Conservation (phyloP, 768 basidiomycete genomes). For the Tylopilus felleus region DNA sequence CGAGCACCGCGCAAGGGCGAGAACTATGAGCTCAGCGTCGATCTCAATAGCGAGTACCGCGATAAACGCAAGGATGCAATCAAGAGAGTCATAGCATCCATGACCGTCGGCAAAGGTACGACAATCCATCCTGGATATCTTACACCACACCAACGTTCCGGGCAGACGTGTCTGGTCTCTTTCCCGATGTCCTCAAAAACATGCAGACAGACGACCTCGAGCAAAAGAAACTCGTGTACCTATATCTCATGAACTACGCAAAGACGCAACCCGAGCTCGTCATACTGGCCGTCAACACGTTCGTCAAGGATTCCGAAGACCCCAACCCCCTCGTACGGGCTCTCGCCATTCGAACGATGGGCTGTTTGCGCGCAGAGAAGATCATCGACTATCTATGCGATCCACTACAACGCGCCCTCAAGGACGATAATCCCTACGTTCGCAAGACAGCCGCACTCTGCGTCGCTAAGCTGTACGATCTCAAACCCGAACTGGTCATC, state of each 20-base stretch:
- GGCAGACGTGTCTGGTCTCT: constrained; percentile 86
- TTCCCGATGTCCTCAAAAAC: constrained; percentile 98
- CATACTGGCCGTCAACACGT: constrained; percentile 98
- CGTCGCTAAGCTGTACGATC: constrained; percentile 95
- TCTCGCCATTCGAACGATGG: constrained; percentile 97
- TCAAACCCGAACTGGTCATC: constrained; percentile 91
- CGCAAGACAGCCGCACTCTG: constrained; percentile 97
- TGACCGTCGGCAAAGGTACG: constrained; percentile 97
- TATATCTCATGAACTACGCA: constrained; percentile 99
- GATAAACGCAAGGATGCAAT: constrained; percentile 98
- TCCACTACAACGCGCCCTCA: constrained; percentile 86
- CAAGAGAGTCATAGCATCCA: constrained; percentile 95
- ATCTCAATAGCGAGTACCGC: constrained; percentile 95
- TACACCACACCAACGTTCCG: constrained; percentile 5
- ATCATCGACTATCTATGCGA: constrained; percentile 99
- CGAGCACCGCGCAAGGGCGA: constrained; percentile 76
- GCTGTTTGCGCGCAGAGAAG: constrained; percentile 94
- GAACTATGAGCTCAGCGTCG: constrained; percentile 95
- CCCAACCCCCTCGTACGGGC: constrained; percentile 96
- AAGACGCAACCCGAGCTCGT: constrained; percentile 99
- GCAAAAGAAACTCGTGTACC: constrained; percentile 99
- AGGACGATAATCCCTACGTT: constrained; percentile 97
- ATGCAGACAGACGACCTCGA: constrained; percentile 99
- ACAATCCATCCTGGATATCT: constrained; percentile 3
- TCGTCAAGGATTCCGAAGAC: constrained; percentile 96